phyloP scores from a whole-genome alignment of 2,329 filamentous ascomycete genomes.

The Ophiostoma tasmaniense region DNA sequence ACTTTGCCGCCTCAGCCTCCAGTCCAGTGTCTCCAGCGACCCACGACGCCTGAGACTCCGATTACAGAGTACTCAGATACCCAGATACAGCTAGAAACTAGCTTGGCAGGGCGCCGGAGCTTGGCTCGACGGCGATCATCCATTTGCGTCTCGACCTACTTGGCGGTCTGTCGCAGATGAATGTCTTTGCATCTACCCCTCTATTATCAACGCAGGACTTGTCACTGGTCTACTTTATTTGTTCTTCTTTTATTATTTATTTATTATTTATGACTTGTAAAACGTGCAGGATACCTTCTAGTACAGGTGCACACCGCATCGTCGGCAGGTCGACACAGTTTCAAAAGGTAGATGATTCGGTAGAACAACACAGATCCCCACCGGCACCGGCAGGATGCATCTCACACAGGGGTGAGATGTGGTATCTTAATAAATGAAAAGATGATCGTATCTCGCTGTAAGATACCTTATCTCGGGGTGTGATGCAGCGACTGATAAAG shows the following conservation, averaged over 20 bases:
- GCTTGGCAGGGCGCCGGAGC: not conserved
- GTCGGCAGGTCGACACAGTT: not conserved
- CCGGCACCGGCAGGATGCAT: not conserved
- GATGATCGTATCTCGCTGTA: not conserved
- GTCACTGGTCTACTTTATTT: not conserved
- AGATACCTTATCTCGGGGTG: not conserved
- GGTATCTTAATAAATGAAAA: not conserved
- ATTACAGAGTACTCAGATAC: not conserved
- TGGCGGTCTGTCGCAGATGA: not conserved
- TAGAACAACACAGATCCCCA: not conserved
- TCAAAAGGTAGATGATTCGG: not conserved
- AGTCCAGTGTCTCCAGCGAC: not conserved
- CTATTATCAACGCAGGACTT: not conserved
- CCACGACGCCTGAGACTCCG: conserved; percentile 1
- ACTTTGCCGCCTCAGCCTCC: not conserved
- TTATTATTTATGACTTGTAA: not conserved
- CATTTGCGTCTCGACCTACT: not conserved
- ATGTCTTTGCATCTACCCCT: not conserved
- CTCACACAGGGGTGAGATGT: not conserved
- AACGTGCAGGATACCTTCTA: not conserved
- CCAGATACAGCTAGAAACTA: not conserved
- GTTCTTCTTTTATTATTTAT: too few relatives aligned
- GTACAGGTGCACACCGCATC: not conserved
- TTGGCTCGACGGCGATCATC: not conserved
- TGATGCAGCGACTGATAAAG: not conserved